Evolutionary conservation across 1,284 basidiomycete genomes (phyloP).

Genomic region (Ustilago bromivora): DNA sequence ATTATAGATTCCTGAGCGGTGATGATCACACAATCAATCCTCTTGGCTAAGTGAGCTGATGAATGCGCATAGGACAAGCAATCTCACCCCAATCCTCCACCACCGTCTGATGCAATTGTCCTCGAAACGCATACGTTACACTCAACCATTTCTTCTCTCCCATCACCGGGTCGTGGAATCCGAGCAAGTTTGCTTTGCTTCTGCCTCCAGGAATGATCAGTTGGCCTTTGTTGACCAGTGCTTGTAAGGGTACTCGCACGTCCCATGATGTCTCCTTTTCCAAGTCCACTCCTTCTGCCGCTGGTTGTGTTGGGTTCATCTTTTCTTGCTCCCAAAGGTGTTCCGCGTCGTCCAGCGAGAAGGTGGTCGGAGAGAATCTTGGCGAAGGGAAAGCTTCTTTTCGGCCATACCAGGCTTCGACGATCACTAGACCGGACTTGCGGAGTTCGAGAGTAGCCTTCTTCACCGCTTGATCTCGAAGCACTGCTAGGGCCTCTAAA

Average conservation of each 20-base stretch:
- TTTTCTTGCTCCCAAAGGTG: slow-evolving; percentile 12
- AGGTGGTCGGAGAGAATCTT: neutral
- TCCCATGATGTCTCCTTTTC: slow-evolving; percentile 74
- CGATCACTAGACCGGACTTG: slow-evolving; percentile 76
- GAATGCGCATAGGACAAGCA: slow-evolving; percentile 77
- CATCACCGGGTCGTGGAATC: slow-evolving; percentile 82
- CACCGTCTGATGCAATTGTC: slow-evolving; percentile 79
- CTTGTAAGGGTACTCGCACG: slow-evolving; percentile 83
- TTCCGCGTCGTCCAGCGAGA: slow-evolving; percentile 1
- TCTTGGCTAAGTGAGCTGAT: slow-evolving; percentile 21
- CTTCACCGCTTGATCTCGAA: slow-evolving; percentile 71
- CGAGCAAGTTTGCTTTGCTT: slow-evolving; percentile 77
- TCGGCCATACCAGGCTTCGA: slow-evolving; percentile 76
- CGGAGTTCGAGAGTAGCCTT: slow-evolving; percentile 70
- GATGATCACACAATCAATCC: neutral
- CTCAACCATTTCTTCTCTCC: slow-evolving; percentile 77
- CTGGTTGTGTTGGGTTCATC: neutral
- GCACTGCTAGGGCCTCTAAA: slow-evolving; percentile 73
- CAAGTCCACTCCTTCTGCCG: slow-evolving; percentile 2
- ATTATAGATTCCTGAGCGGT: neutral
- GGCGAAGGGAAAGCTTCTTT: slow-evolving; percentile 35
- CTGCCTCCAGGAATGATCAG: slow-evolving; percentile 82
- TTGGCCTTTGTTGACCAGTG: slow-evolving; percentile 82
- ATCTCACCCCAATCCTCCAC: slow-evolving; percentile 79
- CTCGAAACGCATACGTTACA: slow-evolving; percentile 81